Conservation (phyloP, 2,329 filamentous ascomycete genomes). For the Eutypa lata region DNA sequence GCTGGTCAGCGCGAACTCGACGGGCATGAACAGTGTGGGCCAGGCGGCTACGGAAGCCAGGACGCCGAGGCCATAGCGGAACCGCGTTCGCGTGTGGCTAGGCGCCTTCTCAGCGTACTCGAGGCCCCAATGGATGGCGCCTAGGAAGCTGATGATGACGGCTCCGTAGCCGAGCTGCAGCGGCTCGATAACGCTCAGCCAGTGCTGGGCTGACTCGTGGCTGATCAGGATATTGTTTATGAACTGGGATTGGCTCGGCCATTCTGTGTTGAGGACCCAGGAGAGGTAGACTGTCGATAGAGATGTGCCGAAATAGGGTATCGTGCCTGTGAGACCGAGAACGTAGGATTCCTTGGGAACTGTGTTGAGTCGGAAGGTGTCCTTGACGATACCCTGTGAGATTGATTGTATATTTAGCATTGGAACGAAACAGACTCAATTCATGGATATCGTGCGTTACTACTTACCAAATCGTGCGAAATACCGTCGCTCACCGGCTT, state of each 20-base stretch:
- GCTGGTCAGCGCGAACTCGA: conserved; percentile 79
- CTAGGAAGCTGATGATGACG: conserved; percentile 89
- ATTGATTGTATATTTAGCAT: too few relatives aligned
- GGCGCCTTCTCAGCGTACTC: conserved; percentile 73
- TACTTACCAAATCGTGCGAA: conserved; percentile 54
- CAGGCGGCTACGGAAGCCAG: conserved; percentile 78
- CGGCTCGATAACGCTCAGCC: conserved; percentile 76
- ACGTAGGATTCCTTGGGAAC: conserved; percentile 67
- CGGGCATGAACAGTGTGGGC: conserved; percentile 81
- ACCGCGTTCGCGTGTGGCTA: conserved; percentile 61
- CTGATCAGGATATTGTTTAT: conserved; percentile 65
- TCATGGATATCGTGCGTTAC: too few relatives aligned
- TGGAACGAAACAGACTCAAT: too few relatives aligned
- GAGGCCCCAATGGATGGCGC: conserved; percentile 89
- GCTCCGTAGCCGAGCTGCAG: conserved; percentile 90
- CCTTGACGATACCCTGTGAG: conserved; percentile 58
- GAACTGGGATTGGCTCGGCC: conserved; percentile 56
- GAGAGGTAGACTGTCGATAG: conserved; percentile 77
- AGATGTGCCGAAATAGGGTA: conserved; percentile 85
- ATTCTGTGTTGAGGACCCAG: conserved; percentile 73
- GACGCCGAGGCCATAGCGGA: conserved; percentile 81
- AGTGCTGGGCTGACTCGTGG: conserved; percentile 66
- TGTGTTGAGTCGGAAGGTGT: conserved; percentile 62
- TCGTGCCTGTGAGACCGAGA: conserved; percentile 71
- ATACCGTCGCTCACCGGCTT: conserved; percentile 33